Evolutionary conservation across 2,329 filamentous ascomycete species (phyloP).

Genomic region (Venturia nashicola): DNA sequence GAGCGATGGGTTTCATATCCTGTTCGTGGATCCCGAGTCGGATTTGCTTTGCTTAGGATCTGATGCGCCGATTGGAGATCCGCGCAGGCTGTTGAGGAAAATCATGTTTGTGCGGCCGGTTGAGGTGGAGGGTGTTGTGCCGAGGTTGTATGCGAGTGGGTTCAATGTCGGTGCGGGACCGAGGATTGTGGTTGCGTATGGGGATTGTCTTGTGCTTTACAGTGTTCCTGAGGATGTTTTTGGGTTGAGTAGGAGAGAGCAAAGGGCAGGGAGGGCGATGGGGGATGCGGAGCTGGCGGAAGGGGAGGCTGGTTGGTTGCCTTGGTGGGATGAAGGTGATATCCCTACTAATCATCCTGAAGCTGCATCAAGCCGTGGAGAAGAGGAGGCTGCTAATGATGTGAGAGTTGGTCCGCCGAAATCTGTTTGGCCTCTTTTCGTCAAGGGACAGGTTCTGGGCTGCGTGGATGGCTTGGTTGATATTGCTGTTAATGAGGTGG

Average conservation of each 20-base stretch:
- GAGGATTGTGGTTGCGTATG: slow-evolving; percentile 46
- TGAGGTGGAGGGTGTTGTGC: slow-evolving; percentile 19
- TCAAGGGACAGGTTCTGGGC: slow-evolving; percentile 38
- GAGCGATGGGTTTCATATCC: slow-evolving; percentile 51
- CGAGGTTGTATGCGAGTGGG: slow-evolving; percentile 43
- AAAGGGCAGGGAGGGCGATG: slow-evolving; percentile 7
- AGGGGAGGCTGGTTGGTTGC: neutral
- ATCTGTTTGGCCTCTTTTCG: slow-evolving; percentile 35
- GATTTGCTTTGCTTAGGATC: slow-evolving; percentile 47
- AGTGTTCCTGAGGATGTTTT: slow-evolving; percentile 48
- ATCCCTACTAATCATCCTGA: neutral
- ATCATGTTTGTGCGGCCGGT: slow-evolving; percentile 38
- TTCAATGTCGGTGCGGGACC: slow-evolving; percentile 46
- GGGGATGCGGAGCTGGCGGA: neutral
- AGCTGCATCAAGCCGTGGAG: neutral
- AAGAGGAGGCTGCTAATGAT: neutral
- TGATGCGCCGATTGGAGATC: slow-evolving; percentile 45
- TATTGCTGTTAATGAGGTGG: slow-evolving; percentile 33
- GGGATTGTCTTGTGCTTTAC: slow-evolving; percentile 43
- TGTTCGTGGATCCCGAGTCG: slow-evolving; percentile 50
- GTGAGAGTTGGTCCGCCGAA: slow-evolving; percentile 16
- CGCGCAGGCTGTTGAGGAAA: slow-evolving; percentile 45
- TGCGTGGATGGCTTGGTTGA: slow-evolving; percentile 35
- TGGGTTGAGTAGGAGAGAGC: slow-evolving; percentile 24
- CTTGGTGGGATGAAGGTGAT: slow-evolving; percentile 5